Percentiles rank a stretch among this genome's conserved stretches.
Evolutionary conservation across 2,329 filamentous ascomycete species (phyloP).

Genomic region (Xylariaceae sp.): DNA sequence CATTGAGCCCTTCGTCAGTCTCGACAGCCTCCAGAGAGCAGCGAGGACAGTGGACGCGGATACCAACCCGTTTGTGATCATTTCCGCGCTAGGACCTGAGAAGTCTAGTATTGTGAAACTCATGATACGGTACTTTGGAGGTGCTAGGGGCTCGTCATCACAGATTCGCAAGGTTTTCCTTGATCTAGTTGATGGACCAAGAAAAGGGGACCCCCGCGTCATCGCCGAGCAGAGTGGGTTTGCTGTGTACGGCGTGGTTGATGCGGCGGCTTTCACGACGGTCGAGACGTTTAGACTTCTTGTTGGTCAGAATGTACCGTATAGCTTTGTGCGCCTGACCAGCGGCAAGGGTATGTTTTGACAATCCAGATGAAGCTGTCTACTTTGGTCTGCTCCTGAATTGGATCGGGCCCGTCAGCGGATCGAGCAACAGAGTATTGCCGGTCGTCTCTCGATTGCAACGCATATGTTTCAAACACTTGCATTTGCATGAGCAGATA

Average conservation of each 20-base stretch:
- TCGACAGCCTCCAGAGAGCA: conserved; percentile 57
- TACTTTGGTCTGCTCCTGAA: background rate
- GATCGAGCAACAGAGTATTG: background rate
- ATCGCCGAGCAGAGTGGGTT: conserved; percentile 75
- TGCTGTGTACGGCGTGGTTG: conserved; percentile 73
- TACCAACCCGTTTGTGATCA: conserved; percentile 72
- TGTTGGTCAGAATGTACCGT: conserved; percentile 83
- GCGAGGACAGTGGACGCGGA: conserved; percentile 49
- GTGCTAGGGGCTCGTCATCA: conserved; percentile 33
- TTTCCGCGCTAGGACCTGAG: conserved; percentile 74
- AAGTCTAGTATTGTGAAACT: conserved; percentile 78
- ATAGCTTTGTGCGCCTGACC: conserved; percentile 80
- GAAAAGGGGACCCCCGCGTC: conserved; percentile 65
- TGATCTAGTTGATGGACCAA: conserved; percentile 67
- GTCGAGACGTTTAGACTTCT: conserved; percentile 76
- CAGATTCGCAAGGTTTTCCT: conserved; percentile 69
- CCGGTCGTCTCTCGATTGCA: too few relatives aligned
- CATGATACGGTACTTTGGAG: conserved; percentile 69
- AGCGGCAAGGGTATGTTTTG: conserved; percentile 51
- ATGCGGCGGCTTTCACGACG: conserved; percentile 80
- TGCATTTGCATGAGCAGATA: too few relatives aligned
- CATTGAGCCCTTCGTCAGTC: conserved; percentile 76
- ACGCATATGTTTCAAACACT: too few relatives aligned
- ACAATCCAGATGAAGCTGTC: conserved; percentile 11
- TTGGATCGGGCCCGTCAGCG: background rate